Evolutionary conservation across 2,329 filamentous ascomycete species (phyloP), one percentile per base, ranked within the genome.

Genomic region (Fusarium graminum): DNA sequence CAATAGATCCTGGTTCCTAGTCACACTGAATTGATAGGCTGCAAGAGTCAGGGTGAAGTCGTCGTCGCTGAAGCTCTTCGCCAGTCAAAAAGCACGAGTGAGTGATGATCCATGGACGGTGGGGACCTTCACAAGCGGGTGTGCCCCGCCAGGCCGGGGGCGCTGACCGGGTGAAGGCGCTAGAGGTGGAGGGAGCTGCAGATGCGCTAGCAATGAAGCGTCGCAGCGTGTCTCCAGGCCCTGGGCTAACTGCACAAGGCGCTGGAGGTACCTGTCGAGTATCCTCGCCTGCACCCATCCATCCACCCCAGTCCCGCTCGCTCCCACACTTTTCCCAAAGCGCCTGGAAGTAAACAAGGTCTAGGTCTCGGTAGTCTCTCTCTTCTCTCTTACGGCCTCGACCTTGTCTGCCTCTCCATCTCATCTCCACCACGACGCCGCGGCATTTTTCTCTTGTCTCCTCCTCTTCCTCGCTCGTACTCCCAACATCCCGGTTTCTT

Each of bases 271-370:
- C 51, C 61, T 49, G 12, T 30, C 5, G 61, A 50, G 69, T 71
- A 71, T 64, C 61, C 46, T 41, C 53, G 25, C 7, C 32, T 25
- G 28, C 8, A 46, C 55, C 42, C 46, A 52, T 17, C 32, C 55
- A 47, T 52, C 52, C 62, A 56, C 54, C 56, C 68, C 63, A 53
- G 60, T 71, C 66, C 68, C 66, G 65, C 44, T 65, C 58, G 59
- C 58, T 52, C 55, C 45, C 62, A 57, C 50, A 45, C 69, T 61
- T 71, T 65, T 36, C 69, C 68, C 60, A 71, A 72, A 72, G 65
- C 56, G 57, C 67, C 58, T 56, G 52, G 51, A 70, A 72, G 69
- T 72, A 72, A 72, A 72, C 69, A 72, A 39, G 44, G 54, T 36
- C 34, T 36, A 50, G 39, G 9, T 29, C 41, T 64, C 55, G 50